Percentiles rank a stretch among this genome's conserved stretches.
Evolutionary conservation across 805 yeast genomes (phyloP).

Genomic region (Pichia cephalocereana): DNA sequence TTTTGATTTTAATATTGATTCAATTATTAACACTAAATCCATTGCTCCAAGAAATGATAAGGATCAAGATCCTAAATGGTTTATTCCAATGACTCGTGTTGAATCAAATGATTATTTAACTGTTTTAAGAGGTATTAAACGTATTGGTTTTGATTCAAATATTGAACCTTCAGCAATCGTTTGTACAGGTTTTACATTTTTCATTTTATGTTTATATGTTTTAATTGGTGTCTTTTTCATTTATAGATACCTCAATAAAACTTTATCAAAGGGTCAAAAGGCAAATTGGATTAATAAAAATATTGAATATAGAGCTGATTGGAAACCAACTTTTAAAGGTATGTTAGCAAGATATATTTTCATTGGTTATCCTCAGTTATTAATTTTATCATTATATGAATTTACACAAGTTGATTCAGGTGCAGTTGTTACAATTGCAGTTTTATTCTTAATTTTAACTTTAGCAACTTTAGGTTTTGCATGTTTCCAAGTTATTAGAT

Average conservation of each 20-base stretch:
- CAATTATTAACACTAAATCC: neutral
- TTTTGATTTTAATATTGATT: neutral
- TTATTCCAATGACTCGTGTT: slow-evolving; percentile 24
- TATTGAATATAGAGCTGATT: slow-evolving; percentile 38
- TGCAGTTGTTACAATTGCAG: slow-evolving; percentile 78
- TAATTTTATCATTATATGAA: slow-evolving; percentile 80
- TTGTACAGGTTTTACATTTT: slow-evolving; percentile 80
- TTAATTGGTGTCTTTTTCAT: slow-evolving; percentile 52
- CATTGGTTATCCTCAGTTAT: slow-evolving; percentile 78
- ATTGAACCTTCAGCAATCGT: slow-evolving; percentile 82
- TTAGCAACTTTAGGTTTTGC: slow-evolving; percentile 56
- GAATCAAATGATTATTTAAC: slow-evolving; percentile 48
- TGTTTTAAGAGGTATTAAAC: slow-evolving; percentile 78
- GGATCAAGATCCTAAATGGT: slow-evolving; percentile 1
- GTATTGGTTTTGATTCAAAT: slow-evolving; percentile 66
- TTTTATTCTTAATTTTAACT: slow-evolving; percentile 55
- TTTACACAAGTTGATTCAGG: slow-evolving; percentile 75
- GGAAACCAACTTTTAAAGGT: slow-evolving; percentile 63
- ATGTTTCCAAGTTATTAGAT: slow-evolving; percentile 49
- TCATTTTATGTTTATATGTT: slow-evolving; percentile 66
- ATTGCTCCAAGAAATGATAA: neutral
- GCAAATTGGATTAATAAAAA: slow-evolving; percentile 12
- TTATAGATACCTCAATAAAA: slow-evolving; percentile 31
- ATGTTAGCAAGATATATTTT: slow-evolving; percentile 67
- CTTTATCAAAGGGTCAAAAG: slow-evolving; percentile 31